Base-by-base conservation (phyloP, 2,329 filamentous ascomycete species). In the Arthrobotrys musiformis region DNA sequence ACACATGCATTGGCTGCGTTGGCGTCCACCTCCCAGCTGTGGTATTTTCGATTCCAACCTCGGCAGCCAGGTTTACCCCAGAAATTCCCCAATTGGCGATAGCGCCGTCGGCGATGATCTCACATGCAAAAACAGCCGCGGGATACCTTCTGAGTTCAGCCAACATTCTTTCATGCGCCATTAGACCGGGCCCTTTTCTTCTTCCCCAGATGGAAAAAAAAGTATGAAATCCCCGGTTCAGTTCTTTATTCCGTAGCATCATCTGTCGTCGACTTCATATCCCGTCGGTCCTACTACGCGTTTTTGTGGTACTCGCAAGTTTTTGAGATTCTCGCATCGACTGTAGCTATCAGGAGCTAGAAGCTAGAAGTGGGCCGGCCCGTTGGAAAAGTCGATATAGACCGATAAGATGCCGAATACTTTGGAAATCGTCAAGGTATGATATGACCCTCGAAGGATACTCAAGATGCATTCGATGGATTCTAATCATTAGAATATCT, bases 81-180 rank as follows among this genome's bases (percentile, higher is more conserved):
- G 40, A 40, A 24, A 67, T 70, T 70, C 33, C 52, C 61, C 35
- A 35, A 22, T 70, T 26, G 9, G 52, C 58, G 11, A 30, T 63
- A 33, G 48, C 46, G 46, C 17, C 60, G 72, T 70, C 66, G 64
- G 70, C 60, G 67, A 77, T 77, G 73, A 77, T 77, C 73, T 77
- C 73, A 77, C 73, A 77, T 77, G 73, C 66, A 54, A 77, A 77
- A 77, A 62, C 68, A 72, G 42, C 73, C 73, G 73, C 73, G 58
- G 63, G 63, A 62, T 58, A 69, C 63, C 63, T 52, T 70, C 63
- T 60, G 33, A 44, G 54, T 37, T n/a, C n/a, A 73, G 48, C 60
- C 33, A 54, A 24, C 60, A 67, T 62, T 70, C 73, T 67, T 70
- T 77, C 73, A 70, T 77, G 73, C 66, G 66, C 17, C 54, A 40